phyloP scores from a whole-genome alignment of 139 green algal species.

The Chlamydomonas sphaeroides region DNA sequence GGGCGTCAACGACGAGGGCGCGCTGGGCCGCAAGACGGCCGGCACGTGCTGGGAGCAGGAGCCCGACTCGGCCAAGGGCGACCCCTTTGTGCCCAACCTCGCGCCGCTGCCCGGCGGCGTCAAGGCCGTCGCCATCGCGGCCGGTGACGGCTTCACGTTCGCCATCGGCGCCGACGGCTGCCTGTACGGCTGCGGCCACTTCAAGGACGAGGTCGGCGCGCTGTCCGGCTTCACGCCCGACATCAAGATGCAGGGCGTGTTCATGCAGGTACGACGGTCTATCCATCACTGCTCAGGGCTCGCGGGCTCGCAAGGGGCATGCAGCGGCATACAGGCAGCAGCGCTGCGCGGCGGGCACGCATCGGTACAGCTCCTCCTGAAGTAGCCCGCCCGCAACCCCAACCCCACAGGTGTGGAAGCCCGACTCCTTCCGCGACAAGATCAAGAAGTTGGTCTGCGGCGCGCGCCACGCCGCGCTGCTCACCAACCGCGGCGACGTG shows the following conservation, averaged over 20 bases:
- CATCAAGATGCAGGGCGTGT: slow-evolving; percentile 53
- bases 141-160: slow-evolving; percentile 87
- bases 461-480: slow-evolving; percentile 74
- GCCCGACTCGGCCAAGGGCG: slow-evolving; percentile 24
- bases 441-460: slow-evolving; percentile 72
- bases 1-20: slow-evolving; percentile 95
- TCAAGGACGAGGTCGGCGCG: slow-evolving; percentile 78
- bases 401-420: slow-evolving; percentile 54
- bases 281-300: too few relatives aligned
- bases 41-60: slow-evolving; percentile 47
- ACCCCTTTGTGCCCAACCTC: slow-evolving; percentile 56
- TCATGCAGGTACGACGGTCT: slow-evolving; percentile 14
- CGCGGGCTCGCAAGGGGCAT: too few relatives aligned
- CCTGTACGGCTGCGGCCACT: slow-evolving; percentile 90
- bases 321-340: too few relatives aligned
- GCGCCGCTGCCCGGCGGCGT: slow-evolving; percentile 58
- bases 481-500: slow-evolving; percentile 69
- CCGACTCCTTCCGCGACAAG: slow-evolving; percentile 39
- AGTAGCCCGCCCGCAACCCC: too few relatives aligned
- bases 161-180: slow-evolving; percentile 72
- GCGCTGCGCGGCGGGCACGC: too few relatives aligned
- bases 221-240: slow-evolving; percentile 76
- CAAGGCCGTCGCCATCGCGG: slow-evolving; percentile 69
- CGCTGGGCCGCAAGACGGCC: slow-evolving; percentile 73
- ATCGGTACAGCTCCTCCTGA: too few relatives aligned